Evolutionary conservation across 2,329 filamentous ascomycete species (phyloP).

Genomic region (Clonostachys solani): DNA sequence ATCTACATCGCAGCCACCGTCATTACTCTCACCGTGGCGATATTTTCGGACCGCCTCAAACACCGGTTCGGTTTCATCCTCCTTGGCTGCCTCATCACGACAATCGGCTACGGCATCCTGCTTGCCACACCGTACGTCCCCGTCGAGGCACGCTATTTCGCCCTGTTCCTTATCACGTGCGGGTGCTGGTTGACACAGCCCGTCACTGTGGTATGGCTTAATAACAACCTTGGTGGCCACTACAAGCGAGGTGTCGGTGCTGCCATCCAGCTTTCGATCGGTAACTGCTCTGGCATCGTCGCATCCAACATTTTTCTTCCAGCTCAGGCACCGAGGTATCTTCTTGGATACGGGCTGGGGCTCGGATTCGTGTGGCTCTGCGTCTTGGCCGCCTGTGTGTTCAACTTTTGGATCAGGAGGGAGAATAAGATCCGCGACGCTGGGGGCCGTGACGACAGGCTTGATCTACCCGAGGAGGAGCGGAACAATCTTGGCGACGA

Average conservation of each 20-base stretch:
- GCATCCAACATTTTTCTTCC: constrained; percentile 45
- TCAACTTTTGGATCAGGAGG: constrained; percentile 19
- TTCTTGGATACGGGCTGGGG: constrained; percentile 41
- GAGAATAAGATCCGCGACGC: constrained; percentile 27
- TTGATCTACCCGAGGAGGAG: constrained; percentile 18
- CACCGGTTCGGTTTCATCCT: constrained; percentile 52
- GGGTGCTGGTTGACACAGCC: constrained; percentile 52
- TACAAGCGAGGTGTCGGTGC: constrained; percentile 51
- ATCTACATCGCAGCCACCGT: constrained; percentile 26
- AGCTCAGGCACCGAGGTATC: constrained; percentile 40
- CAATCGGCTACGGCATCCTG: constrained; percentile 51
- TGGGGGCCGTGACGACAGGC: constrained; percentile 20
- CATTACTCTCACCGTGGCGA: constrained; percentile 25
- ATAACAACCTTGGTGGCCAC: constrained; percentile 52
- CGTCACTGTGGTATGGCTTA: constrained; percentile 49
- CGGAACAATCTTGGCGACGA: constrained; percentile 27
- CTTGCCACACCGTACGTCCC: constrained; percentile 23
- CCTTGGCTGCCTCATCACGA: constrained; percentile 40
- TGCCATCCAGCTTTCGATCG: constrained; percentile 42
- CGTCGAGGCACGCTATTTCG: constrained; percentile 36
- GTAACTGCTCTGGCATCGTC: constrained; percentile 45
- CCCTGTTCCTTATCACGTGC: constrained; percentile 46
- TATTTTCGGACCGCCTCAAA: constrained; percentile 41
- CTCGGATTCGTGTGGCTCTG: constrained; percentile 41
- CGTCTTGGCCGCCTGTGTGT: constrained; percentile 21